These are phyloP conservation scores for Fusarium temperatum DNA, from an alignment of 2,329 filamentous ascomycete species.

Conservation along the genomic window DNA sequence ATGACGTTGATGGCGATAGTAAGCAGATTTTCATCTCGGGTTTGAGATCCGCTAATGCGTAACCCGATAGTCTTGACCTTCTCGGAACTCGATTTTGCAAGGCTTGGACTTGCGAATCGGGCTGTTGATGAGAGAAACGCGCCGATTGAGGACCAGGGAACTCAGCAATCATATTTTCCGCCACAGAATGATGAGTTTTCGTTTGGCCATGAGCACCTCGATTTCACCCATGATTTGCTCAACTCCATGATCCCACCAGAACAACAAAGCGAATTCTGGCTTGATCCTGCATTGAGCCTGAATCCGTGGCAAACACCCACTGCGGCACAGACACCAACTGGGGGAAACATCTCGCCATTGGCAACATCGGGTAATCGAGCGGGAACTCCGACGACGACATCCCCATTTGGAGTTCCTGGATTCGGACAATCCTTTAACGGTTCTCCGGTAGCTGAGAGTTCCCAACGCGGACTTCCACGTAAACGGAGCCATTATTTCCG, in stretches of 20 bases:
- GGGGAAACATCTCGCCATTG: neutral
- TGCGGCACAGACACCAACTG: neutral
- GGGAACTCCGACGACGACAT: neutral
- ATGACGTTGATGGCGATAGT: slow-evolving; percentile 26
- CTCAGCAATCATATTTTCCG: neutral
- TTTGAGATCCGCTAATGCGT: neutral
- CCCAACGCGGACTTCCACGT: slow-evolving; percentile 13
- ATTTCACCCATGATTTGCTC: neutral
- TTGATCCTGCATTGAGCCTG: neutral
- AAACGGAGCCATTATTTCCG: slow-evolving; percentile 20
- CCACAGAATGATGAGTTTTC: neutral
- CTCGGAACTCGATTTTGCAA: slow-evolving; percentile 29
- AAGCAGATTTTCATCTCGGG: neutral
- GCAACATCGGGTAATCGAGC: neutral
- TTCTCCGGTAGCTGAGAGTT: neutral
- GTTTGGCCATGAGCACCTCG: neutral
- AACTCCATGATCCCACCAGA: neutral
- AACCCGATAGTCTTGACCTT: slow-evolving; percentile 22
- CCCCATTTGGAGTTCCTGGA: neutral
- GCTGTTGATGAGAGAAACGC: neutral
- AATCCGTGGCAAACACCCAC: neutral
- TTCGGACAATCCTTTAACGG: neutral
- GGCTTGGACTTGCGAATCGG: slow-evolving; percentile 6
- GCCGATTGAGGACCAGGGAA: neutral
- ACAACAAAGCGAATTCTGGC: neutral